Percentiles rank a stretch among this genome's conserved stretches.
These are phyloP conservation scores for Camellia lanceoleosa DNA, from an alignment of 148 eudicot species.

Conservation along the genomic window DNA sequence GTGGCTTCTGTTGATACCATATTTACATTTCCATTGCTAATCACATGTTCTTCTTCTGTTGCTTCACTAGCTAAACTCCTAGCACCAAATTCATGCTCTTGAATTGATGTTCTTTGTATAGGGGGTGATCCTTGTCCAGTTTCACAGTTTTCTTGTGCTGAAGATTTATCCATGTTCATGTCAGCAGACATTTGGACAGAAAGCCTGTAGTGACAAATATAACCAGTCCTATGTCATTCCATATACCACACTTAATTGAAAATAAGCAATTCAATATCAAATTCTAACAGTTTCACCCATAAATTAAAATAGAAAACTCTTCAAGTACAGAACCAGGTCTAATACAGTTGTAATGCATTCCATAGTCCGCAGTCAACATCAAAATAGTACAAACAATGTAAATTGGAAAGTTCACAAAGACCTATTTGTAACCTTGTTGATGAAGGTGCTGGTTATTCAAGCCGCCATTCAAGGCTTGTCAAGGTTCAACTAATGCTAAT, in stretches of 20 bases:
- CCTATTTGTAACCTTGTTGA: neutral
- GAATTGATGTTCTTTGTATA: constrained; percentile 9
- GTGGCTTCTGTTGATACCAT: constrained; percentile 16
- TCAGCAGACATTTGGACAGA: neutral
- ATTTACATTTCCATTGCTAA: constrained; percentile 19
- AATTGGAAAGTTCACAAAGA: neutral
- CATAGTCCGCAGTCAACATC: neutral
- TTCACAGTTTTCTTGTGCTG: constrained; percentile 5
- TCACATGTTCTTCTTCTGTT: constrained; percentile 13
- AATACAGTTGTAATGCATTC: neutral
- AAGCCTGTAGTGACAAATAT: neutral
- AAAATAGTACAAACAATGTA: neutral
- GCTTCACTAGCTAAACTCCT: constrained; percentile 15
- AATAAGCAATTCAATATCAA: neutral
- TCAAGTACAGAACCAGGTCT: neutral
- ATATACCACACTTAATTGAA: neutral
- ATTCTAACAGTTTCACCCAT: neutral
- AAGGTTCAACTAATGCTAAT: neutral
- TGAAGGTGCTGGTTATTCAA: neutral
- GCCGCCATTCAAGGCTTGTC: neutral
- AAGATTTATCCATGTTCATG: constrained; percentile 15
- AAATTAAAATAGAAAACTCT: neutral
- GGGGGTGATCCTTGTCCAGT: neutral
- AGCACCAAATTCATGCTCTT: neutral
- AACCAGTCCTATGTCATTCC: constrained; percentile 5